phyloP scores from a whole-genome alignment of 2,329 filamentous ascomycete genomes.

The Exophiala sp. region DNA sequence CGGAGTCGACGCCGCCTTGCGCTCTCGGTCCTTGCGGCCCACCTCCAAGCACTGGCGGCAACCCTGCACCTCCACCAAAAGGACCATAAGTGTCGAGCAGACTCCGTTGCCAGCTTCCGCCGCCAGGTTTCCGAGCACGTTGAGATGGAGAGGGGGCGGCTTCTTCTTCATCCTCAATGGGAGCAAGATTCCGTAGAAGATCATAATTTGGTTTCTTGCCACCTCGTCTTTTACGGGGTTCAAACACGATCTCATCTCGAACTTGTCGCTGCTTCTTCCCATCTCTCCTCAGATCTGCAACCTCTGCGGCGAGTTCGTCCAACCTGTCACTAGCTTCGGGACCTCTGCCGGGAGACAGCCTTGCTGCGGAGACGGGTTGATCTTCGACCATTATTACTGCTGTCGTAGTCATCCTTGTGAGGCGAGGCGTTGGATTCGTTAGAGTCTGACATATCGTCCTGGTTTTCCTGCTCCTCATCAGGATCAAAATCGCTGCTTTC shows the following conservation, averaged over 20 bases:
- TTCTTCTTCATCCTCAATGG: slow-evolving; percentile 69
- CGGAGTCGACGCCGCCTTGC: slow-evolving; percentile 76
- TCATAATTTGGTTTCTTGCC: slow-evolving; percentile 28
- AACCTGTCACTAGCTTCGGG: slow-evolving; percentile 42
- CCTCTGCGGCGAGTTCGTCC: slow-evolving; percentile 31
- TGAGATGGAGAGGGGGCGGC: slow-evolving; percentile 64
- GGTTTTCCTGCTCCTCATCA: slow-evolving; percentile 51
- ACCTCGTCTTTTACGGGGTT: slow-evolving; percentile 27
- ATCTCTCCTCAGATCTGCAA: slow-evolving; percentile 43
- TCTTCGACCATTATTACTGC: slow-evolving; percentile 43
- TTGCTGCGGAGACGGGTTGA: slow-evolving; percentile 47
- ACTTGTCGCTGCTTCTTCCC: slow-evolving; percentile 36
- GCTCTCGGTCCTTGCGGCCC: slow-evolving; percentile 61
- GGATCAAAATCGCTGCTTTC: slow-evolving; percentile 62
- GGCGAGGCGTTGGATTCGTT: slow-evolving; percentile 43
- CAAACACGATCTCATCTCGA: slow-evolving; percentile 31
- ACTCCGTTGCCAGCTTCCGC: slow-evolving; percentile 64
- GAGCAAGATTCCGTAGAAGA: slow-evolving; percentile 35
- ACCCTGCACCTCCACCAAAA: slow-evolving; percentile 78
- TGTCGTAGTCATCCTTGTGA: slow-evolving; percentile 45
- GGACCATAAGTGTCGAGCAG: slow-evolving; percentile 88
- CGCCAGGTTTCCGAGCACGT: slow-evolving; percentile 55
- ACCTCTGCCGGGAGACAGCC: slow-evolving; percentile 43
- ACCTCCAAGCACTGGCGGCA: slow-evolving; percentile 64
- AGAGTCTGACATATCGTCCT: slow-evolving; percentile 50